Base-by-base conservation (phyloP, 129 eudicot genomes). In the Kitagawia praeruptora region DNA sequence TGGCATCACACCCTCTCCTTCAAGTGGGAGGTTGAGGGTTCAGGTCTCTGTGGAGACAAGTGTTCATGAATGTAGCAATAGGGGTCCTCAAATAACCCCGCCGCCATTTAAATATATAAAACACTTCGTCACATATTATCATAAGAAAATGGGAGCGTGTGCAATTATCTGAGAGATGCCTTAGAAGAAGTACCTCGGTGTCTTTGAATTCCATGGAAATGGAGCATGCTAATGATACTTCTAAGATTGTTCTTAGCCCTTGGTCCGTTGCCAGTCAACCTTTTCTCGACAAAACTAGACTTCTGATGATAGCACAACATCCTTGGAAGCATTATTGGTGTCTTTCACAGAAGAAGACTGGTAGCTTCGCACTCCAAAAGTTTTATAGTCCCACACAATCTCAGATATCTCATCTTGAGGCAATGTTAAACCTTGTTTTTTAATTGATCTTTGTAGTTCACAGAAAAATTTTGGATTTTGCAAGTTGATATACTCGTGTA, bases 321-420 rank as follows among this genome's bases (percentile, higher is more conserved):
- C 58, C 42, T 71, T 58, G 2, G 80, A 82, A 82, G 80, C 53
- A 64, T 21, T 70, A 27, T n/a, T 49, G 11, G 4, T 46, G 58
- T 66, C 76, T 53, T 74, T 79, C 44, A 70, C 79, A 75, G 51
- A 75, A 63, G 77, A 78, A 42, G 72, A 70, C 49, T 21, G 45
- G 70, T 41, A 67, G 54, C 82, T 87, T 40, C 88, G 82, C 58
- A 66, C 84, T 37, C 93, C 93, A 53, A 82, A 74, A 67, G 87
- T 88, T 77, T 92, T 95, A 51, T 81, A 92, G 67, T 95, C 87
- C 99, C 99, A 95, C 14, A 95, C 89, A 46, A 89, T 87, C 89
- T 87, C 91, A 6, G 94, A 89, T 44, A 95, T 81, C 81, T 88
- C 85, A 74, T 95, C 99, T 81, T 95, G 99, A 78, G 99, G 99